These are phyloP conservation scores for Aspergillus egyptiacus DNA, from an alignment of 495 filamentous ascomycete species.

Conservation along the genomic window DNA sequence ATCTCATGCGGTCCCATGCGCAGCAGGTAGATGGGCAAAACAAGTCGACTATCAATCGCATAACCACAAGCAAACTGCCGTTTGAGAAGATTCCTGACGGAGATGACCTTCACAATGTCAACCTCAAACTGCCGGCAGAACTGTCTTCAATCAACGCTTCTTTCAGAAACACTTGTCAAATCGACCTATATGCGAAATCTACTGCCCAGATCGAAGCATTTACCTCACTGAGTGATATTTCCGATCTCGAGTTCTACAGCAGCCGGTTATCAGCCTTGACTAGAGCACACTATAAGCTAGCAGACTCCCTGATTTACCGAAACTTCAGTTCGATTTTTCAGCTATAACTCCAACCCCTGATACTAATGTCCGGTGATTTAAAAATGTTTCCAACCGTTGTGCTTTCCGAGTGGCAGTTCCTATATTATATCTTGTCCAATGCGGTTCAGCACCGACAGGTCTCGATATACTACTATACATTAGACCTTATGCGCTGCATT, in stretches of 20 bases:
- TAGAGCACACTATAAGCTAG: conserved; percentile 14
- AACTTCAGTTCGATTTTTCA: conserved; percentile 16
- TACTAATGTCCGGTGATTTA: too few relatives aligned
- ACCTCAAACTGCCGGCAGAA: conserved; percentile 13
- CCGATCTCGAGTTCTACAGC: conserved; percentile 15
- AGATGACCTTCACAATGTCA: conserved; percentile 23
- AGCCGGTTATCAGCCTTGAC: conserved; percentile 13
- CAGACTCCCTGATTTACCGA: not conserved
- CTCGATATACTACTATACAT: too few relatives aligned
- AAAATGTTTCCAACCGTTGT: too few relatives aligned
- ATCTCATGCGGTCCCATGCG: conserved; percentile 27
- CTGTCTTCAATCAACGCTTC: conserved; percentile 1
- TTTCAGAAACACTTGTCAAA: conserved; percentile 1
- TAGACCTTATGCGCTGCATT: too few relatives aligned
- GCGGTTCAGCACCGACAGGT: too few relatives aligned
- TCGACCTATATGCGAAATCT: conserved; percentile 22
- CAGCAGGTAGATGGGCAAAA: conserved; percentile 1
- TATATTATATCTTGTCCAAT: too few relatives aligned
- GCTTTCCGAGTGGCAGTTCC: too few relatives aligned
- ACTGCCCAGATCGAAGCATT: conserved; percentile 17
- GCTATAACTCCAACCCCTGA: not conserved
- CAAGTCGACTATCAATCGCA: conserved; percentile 16
- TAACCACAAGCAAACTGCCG: conserved; percentile 26
- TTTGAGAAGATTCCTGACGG: conserved; percentile 35
- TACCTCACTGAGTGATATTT: not conserved